Percentiles rank a stretch among this genome's conserved stretches.
Evolutionary conservation across 495 filamentous ascomycete species (phyloP).

Genomic region (Penicillium malachiteum): DNA sequence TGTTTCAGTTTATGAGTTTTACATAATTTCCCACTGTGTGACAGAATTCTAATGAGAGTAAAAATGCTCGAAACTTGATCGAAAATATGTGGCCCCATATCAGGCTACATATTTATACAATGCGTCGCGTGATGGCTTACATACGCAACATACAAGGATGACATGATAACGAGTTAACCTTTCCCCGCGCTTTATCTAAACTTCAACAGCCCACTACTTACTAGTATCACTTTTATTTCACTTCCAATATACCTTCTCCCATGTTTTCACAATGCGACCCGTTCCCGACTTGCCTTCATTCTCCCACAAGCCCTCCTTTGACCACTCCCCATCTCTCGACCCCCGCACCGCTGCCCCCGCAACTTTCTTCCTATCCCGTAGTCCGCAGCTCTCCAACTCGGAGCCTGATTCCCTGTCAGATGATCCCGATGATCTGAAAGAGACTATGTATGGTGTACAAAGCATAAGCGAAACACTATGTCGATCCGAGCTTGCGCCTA

Average conservation of each 20-base stretch:
- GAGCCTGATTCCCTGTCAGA: slow-evolving; percentile 28
- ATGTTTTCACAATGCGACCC: slow-evolving; percentile 40
- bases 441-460: slow-evolving; percentile 62
- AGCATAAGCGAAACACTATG: slow-evolving; percentile 59
- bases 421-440: slow-evolving; percentile 20
- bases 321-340: slow-evolving; percentile 38
- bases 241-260: neutral
- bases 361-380: slow-evolving; percentile 50
- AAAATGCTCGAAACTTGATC: no score
- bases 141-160: slow-evolving; percentile 14
- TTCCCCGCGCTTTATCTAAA: slow-evolving; percentile 3
- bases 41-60: no score
- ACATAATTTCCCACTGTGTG: no score
- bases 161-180: slow-evolving; percentile 6
- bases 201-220: neutral
- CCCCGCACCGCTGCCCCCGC: slow-evolving; percentile 40
- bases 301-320: slow-evolving; percentile 38
- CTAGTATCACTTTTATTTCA: neutral
- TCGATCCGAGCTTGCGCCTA: slow-evolving; percentile 15
- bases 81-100: no score
- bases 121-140: slow-evolving; percentile 22
- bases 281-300: slow-evolving; percentile 31
- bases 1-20: no score
- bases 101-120: neutral
- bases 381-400: slow-evolving; percentile 24